These are phyloP conservation scores for Xanthoconium purpureum DNA, from an alignment of 768 basidiomycete species.

Conservation along the genomic window DNA sequence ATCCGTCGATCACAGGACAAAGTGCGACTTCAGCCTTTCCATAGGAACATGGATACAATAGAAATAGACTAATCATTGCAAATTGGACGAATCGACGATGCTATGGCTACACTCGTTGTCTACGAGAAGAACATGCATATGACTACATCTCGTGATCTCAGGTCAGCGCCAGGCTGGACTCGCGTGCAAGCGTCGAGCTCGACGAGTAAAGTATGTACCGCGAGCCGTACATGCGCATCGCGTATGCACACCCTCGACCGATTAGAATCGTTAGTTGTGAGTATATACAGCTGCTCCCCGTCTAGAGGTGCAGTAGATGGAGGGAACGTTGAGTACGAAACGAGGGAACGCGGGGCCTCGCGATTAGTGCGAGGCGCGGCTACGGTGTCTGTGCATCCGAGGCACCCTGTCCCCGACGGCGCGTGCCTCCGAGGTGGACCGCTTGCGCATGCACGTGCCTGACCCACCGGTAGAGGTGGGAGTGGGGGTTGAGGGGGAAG, in stretches of 20 bases:
- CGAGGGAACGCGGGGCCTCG: not conserved
- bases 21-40: no score
- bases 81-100: no score
- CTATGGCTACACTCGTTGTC: no score
- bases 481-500: not conserved
- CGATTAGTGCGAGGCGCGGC: slow-evolving; percentile 9
- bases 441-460: slow-evolving; percentile 12
- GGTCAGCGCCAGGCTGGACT: slow-evolving; percentile 8
- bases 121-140: no score
- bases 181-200: slow-evolving; percentile 4
- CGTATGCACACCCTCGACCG: not conserved
- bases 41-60: no score
- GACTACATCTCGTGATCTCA: no score
- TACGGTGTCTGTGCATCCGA: slow-evolving; percentile 18
- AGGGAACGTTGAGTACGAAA: not conserved
- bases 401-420: not conserved
- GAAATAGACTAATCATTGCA: no score
- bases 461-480: slow-evolving; percentile 6
- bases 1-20: no score
- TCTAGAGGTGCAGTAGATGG: slow-evolving; percentile 6
- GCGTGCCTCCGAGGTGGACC: not conserved
- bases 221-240: not conserved
- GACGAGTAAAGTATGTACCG: not conserved
- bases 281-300: not conserved
- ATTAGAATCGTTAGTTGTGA: not conserved